These are phyloP conservation scores for Pinus tabuliformis DNA, from an alignment of 75 land plant species.

Conservation along the genomic window DNA sequence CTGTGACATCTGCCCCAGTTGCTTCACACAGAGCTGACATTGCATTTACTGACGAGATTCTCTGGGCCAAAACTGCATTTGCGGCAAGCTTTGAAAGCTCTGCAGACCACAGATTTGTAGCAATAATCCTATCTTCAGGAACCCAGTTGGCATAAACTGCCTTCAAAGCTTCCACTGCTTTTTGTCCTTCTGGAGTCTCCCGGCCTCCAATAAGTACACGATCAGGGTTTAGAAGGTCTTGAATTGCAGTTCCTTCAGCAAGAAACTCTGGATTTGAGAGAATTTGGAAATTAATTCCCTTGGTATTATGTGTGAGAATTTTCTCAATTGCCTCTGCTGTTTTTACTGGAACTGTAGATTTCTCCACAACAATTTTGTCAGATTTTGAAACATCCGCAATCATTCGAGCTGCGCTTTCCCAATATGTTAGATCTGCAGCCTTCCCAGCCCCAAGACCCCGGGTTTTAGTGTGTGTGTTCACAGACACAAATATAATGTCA, in stretches of 20 bases:
- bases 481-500: constrained; percentile 66
- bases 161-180: constrained; percentile 64
- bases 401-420: constrained; percentile 88
- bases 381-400: constrained; percentile 82
- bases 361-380: constrained; percentile 87
- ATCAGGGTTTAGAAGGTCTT: constrained; percentile 70
- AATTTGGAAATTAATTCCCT: constrained; percentile 75
- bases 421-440: constrained; percentile 88
- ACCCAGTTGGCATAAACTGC: constrained; percentile 89
- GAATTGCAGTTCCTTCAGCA: constrained; percentile 87
- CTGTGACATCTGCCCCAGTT: constrained; percentile 80
- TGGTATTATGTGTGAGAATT: constrained; percentile 72
- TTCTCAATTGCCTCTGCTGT: constrained; percentile 91
- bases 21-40: constrained; percentile 94
- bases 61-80: constrained; percentile 83
- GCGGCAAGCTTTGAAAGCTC: constrained; percentile 97
- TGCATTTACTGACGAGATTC: constrained; percentile 89
- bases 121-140: constrained; percentile 71
- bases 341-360: constrained; percentile 88
- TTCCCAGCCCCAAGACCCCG: constrained; percentile 86
- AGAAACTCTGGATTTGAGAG: constrained; percentile 90
- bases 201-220: constrained; percentile 85
- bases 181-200: constrained; percentile 76
- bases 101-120: constrained; percentile 88
- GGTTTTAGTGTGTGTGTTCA: constrained; percentile 91